phyloP scores from a whole-genome alignment of 2,329 filamentous ascomycete genomes.

The Proliferodiscus dingleyae region DNA sequence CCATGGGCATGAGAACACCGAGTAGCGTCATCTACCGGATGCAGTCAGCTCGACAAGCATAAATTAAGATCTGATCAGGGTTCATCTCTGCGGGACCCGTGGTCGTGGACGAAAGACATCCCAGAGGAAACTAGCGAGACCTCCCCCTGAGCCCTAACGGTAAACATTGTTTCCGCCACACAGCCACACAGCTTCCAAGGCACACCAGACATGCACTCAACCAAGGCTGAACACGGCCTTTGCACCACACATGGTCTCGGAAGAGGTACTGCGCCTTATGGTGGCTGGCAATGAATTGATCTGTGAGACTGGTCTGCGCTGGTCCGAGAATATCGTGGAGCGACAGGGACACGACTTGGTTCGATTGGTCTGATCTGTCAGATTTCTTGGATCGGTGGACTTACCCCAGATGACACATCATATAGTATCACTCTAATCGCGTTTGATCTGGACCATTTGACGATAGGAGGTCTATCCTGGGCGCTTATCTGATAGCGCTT shows the following conservation, averaged over 20 bases:
- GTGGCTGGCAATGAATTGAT: background rate
- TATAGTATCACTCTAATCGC: background rate
- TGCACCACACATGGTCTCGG: background rate
- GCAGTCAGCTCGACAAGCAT: background rate
- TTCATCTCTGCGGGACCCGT: background rate
- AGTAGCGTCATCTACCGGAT: background rate
- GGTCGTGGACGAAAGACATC: background rate
- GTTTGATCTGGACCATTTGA: background rate
- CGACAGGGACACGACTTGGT: background rate
- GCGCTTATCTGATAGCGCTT: background rate
- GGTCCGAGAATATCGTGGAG: background rate
- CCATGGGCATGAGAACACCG: background rate
- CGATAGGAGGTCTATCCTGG: background rate
- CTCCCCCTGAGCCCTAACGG: background rate
- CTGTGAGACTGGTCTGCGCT: background rate
- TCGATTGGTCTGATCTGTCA: background rate
- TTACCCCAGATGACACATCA: background rate
- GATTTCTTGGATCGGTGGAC: background rate
- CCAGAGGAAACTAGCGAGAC: background rate
- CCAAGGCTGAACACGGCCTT: background rate
- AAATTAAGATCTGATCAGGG: background rate
- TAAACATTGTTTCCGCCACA: background rate
- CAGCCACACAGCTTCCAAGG: background rate
- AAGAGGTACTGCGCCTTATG: background rate
- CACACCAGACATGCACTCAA: background rate